Evolutionary conservation across 768 basidiomycete species (phyloP).

Genomic region (Boletus huronensis): DNA sequence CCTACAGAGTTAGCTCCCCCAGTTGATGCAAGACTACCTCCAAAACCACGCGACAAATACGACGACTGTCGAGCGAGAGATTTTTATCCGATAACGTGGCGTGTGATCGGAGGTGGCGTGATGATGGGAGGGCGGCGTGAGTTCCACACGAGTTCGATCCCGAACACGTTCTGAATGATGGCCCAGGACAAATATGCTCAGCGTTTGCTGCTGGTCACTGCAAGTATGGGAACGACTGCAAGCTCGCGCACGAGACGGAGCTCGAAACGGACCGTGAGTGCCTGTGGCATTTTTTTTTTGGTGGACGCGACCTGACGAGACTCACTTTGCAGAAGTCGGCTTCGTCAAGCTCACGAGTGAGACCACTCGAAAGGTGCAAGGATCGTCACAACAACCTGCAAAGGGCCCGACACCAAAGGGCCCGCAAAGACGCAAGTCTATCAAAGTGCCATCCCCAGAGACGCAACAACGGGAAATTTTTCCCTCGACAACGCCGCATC

Average conservation of each 20-base stretch:
- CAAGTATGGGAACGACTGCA: constrained; percentile 27
- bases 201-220: constrained; percentile 25
- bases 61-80: constrained; percentile 43
- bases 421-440: constrained; percentile 5
- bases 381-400: not conserved
- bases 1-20: constrained; percentile 3
- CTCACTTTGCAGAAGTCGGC: constrained; percentile 8
- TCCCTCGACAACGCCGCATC: not conserved
- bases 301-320: not conserved
- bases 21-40: constrained; percentile 17
- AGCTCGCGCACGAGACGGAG: constrained; percentile 28
- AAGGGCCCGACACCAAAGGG: constrained; percentile 8
- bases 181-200: constrained; percentile 25
- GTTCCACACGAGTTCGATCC: constrained; percentile 1
- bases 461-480: not conserved
- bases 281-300: not conserved
- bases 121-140: constrained; percentile 47
- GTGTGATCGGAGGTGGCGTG: constrained; percentile 79
- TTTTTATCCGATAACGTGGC: constrained; percentile 67
- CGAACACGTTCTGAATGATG: not conserved
- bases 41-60: constrained; percentile 26
- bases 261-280: constrained; percentile 24
- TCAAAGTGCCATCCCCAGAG: constrained; percentile 3
- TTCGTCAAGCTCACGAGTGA: constrained; percentile 13
- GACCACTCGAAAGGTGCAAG: not conserved